phyloP scores from a whole-genome alignment of 371 early-diverging fungal genomes.

The Catenaria anguillulae region DNA sequence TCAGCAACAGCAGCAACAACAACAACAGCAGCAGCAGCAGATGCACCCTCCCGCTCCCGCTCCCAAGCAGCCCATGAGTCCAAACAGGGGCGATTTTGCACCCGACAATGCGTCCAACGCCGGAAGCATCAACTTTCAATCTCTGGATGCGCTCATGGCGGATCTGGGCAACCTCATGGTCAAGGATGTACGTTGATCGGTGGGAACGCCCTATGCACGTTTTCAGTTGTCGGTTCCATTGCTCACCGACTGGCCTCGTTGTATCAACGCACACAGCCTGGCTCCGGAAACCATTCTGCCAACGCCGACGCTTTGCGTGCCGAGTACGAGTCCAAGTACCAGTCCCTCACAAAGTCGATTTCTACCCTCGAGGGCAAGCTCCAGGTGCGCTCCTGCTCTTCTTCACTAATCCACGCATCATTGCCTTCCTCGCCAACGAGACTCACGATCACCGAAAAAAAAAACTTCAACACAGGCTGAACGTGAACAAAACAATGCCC shows the following conservation, averaged over 20 bases:
- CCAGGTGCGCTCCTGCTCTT: slow-evolving; percentile 14
- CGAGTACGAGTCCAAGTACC: slow-evolving; percentile 2
- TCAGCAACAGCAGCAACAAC: neutral
- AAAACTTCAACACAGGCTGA: neutral
- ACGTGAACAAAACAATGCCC: neutral
- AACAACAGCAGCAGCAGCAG: neutral
- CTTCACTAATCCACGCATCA: neutral
- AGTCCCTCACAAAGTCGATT: slow-evolving; percentile 23
- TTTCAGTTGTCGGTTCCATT: too few species aligned
- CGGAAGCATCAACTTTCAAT: slow-evolving; percentile 30
- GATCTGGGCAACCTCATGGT: slow-evolving; percentile 59
- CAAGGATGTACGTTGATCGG: slow-evolving; percentile 8
- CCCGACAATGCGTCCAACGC: neutral
- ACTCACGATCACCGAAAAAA: too few species aligned
- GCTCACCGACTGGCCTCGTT: too few species aligned
- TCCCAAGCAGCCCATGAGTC: too few species aligned
- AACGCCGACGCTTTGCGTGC: neutral
- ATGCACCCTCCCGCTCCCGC: too few species aligned
- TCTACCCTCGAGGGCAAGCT: slow-evolving; percentile 25
- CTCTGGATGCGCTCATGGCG: slow-evolving; percentile 66
- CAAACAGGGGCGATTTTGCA: neutral
- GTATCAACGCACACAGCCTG: too few species aligned
- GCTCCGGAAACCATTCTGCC: neutral
- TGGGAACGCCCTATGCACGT: too few species aligned
- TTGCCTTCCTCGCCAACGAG: too few species aligned